Evolutionary conservation across 169 alveolate species (phyloP).

Genomic region (Fabrea salina): DNA sequence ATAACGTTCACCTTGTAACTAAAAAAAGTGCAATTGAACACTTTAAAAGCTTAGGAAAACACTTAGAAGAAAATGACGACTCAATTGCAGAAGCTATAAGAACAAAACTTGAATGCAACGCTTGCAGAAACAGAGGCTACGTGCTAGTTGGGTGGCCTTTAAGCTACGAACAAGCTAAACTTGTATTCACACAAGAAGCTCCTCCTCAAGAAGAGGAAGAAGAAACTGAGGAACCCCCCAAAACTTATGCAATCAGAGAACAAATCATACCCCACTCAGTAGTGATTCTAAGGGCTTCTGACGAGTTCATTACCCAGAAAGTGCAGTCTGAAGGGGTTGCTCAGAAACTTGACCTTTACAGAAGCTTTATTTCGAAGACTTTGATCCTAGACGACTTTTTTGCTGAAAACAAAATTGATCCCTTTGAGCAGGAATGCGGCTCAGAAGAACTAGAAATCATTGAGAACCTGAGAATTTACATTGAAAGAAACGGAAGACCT

Average conservation of each 20-base stretch:
- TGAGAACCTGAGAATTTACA: conserved; percentile 37
- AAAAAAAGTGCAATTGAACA: conserved; percentile 64
- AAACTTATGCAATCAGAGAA: not conserved
- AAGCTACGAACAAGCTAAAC: conserved; percentile 65
- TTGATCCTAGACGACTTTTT: conserved; percentile 40
- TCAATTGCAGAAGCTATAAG: conserved; percentile 46
- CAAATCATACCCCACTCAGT: conserved; percentile 20
- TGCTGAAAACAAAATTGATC: conserved; percentile 47
- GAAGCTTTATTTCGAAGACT: conserved; percentile 44
- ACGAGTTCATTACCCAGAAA: not conserved
- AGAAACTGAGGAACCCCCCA: conserved; percentile 5
- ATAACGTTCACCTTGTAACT: conserved; percentile 75
- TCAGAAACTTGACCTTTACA: conserved; percentile 25
- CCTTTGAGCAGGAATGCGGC: conserved; percentile 21
- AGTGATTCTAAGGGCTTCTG: not conserved
- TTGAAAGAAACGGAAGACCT: conserved; percentile 74
- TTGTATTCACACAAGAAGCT: conserved; percentile 49
- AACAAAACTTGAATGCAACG: conserved; percentile 59
- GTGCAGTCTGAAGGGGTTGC: conserved; percentile 30
- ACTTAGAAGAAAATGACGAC: conserved; percentile 40
- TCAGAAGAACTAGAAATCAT: conserved; percentile 39
- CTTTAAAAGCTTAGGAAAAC: not conserved
- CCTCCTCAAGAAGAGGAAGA: conserved; percentile 12
- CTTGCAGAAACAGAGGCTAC: conserved; percentile 82
- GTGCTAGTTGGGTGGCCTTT: conserved; percentile 88